Conservation (phyloP, 208 protist species). For the Leishmania braziliensis region DNA sequence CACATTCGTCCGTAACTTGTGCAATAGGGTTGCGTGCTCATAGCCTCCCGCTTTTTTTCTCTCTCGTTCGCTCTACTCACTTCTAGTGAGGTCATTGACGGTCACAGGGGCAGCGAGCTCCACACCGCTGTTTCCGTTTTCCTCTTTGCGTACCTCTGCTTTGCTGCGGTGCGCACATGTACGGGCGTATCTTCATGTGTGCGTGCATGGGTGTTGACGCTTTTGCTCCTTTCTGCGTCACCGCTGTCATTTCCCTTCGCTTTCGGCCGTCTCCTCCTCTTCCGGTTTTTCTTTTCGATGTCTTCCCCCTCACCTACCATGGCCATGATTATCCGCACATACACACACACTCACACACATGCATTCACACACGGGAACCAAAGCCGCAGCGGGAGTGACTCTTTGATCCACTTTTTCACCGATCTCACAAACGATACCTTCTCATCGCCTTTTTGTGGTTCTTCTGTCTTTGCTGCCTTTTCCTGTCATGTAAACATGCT, state of each 20-base stretch:
- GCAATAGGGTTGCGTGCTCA: background rate
- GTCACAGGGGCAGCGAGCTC: background rate
- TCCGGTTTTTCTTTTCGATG: background rate
- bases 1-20: background rate
- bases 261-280: background rate
- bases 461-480: background rate
- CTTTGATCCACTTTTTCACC: background rate
- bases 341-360: conserved; percentile 2
- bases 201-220: background rate
- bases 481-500: conserved; percentile 10
- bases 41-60: background rate
- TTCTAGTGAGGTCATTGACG: background rate
- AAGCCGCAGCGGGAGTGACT: background rate
- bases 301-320: background rate
- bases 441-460: background rate
- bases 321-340: background rate
- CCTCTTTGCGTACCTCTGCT: background rate
- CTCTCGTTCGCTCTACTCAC: background rate
- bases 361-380: background rate
- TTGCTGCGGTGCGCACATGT: too few species aligned
- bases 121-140: background rate
- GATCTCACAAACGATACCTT: background rate
- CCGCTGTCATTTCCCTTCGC: background rate
- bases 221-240: background rate
- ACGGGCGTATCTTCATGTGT: background rate